These are phyloP conservation scores for Cyathus striatus DNA, from an alignment of 768 basidiomycete genomes.

Conservation along the genomic window DNA sequence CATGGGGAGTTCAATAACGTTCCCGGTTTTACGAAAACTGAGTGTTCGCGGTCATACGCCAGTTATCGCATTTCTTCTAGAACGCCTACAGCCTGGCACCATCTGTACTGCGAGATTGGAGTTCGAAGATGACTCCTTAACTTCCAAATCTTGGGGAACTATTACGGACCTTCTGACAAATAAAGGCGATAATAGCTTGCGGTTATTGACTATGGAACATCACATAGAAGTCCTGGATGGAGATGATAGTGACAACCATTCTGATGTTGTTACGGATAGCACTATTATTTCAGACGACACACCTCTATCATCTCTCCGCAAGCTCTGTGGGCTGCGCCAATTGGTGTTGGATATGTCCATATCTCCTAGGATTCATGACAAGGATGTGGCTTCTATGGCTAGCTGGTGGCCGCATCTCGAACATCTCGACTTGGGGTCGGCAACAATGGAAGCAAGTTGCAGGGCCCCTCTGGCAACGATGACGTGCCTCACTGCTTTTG, in stretches of 20 bases:
- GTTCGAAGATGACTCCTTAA: constrained; percentile 17
- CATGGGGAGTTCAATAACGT: constrained; percentile 11
- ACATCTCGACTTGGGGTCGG: constrained; percentile 34
- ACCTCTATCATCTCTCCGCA: constrained; percentile 21
- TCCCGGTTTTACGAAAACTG: constrained; percentile 31
- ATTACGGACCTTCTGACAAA: constrained; percentile 24
- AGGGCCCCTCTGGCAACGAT: constrained; percentile 19
- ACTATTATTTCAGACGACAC: constrained; percentile 6
- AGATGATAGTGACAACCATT: constrained; percentile 15
- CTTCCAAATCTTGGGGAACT: constrained; percentile 24
- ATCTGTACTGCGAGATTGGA: constrained; percentile 35
- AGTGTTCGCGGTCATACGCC: constrained; percentile 31
- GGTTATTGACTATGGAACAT: constrained; percentile 36
- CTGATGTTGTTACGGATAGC: constrained; percentile 4
- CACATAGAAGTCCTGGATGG: constrained; percentile 29
- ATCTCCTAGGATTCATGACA: constrained; percentile 31
- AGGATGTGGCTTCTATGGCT: constrained; percentile 29
- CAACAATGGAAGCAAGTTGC: too few relatives aligned
- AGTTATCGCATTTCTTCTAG: constrained; percentile 28
- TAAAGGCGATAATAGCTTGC: constrained; percentile 23
- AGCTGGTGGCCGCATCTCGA: constrained; percentile 41
- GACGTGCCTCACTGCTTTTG: too few relatives aligned
- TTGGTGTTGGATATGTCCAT: constrained; percentile 34
- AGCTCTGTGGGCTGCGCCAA: constrained; percentile 23
- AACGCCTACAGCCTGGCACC: constrained; percentile 21